Conservation (phyloP, 805 yeast genomes). For the Metschnikowia arizonensis region DNA sequence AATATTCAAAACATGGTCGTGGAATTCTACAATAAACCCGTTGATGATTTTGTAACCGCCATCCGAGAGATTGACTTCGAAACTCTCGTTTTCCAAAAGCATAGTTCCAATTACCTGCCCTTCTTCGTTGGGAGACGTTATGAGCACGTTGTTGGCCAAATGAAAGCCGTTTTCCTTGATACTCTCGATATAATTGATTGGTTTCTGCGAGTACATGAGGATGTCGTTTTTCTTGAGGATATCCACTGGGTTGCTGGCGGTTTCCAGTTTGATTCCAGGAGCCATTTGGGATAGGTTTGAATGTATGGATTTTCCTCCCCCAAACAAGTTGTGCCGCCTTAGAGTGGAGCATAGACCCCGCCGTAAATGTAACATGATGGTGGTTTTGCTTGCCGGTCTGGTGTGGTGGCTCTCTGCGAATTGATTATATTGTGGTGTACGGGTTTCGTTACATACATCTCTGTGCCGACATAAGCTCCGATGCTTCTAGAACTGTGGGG, state of each 20-base stretch:
- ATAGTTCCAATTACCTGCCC: slow-evolving; percentile 44
- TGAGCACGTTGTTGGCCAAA: slow-evolving; percentile 50
- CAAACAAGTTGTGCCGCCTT: slow-evolving; percentile 22
- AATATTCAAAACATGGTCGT: slow-evolving; percentile 39
- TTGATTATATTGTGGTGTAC: neutral
- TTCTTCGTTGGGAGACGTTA: slow-evolving; percentile 38
- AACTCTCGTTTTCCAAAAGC: slow-evolving; percentile 54
- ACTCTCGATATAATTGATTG: slow-evolving; percentile 41
- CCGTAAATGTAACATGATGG: neutral
- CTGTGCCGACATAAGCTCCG: no score
- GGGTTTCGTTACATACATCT: no score
- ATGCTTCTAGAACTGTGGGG: no score
- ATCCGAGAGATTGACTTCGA: slow-evolving; percentile 50
- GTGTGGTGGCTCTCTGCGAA: neutral
- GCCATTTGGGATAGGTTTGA: slow-evolving; percentile 18
- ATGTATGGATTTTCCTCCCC: slow-evolving; percentile 24
- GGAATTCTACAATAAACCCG: slow-evolving; percentile 53
- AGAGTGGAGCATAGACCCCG: slow-evolving; percentile 2
- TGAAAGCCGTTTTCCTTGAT: slow-evolving; percentile 53
- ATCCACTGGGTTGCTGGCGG: slow-evolving; percentile 41
- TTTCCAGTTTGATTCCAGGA: slow-evolving; percentile 37
- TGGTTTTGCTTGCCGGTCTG: neutral
- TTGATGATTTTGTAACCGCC: slow-evolving; percentile 44
- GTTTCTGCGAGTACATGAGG: slow-evolving; percentile 39
- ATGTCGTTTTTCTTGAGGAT: slow-evolving; percentile 42